Evolutionary conservation across 345 rosid genomes (phyloP), one percentile per base, ranked within the genome.

Genomic region (Arabidopsis arenosa): DNA sequence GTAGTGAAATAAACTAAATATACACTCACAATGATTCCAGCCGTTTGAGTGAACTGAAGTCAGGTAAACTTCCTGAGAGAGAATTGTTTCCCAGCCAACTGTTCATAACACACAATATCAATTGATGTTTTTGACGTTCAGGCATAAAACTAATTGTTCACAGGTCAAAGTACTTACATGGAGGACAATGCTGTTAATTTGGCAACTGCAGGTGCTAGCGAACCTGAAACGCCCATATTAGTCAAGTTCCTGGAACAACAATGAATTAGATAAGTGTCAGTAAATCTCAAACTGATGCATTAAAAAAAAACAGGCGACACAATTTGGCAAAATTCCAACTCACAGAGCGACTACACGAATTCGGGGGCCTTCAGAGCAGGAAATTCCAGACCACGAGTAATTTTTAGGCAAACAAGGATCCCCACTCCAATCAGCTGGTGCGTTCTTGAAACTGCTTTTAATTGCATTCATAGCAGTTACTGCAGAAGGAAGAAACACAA

Each of bases 381-480:
- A 79, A 66, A 92, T 77, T 44, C 97, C 99, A 57, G 93, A 82
- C 97, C 99, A 95, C 5, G 86, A 54, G 78, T 89, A 92, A 33
- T 80, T 77, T 47, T 32, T 80, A 58, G 97, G 97, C 58, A 85
- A 52, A 75, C 99, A 95, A 72, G 99, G 97, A 87, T 92, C 97
- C 1, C 97, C 97, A 3, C 45, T 84, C 97, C 99, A 95, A 75
- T 92, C 97, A 64, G 62, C 65, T 23, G 97, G 97, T 75, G 80
- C 74, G 73, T 88, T 89, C 68, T 9, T 39, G 62, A 90, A 72
- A 76, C 80, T 77, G 35, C 33, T 66, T 82, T 75, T 95, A 54
- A 95, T 6, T 12, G 47, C 76, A 67, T 81, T 83, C 66, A 95
- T 44, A 55, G 91, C 90, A 74, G 75, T 79, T 57, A 80, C 97